Percentiles rank a stretch among this genome's conserved stretches.
These are phyloP conservation scores for Auricularia sp. DNA, from an alignment of 768 basidiomycete species.

Conservation along the genomic window DNA sequence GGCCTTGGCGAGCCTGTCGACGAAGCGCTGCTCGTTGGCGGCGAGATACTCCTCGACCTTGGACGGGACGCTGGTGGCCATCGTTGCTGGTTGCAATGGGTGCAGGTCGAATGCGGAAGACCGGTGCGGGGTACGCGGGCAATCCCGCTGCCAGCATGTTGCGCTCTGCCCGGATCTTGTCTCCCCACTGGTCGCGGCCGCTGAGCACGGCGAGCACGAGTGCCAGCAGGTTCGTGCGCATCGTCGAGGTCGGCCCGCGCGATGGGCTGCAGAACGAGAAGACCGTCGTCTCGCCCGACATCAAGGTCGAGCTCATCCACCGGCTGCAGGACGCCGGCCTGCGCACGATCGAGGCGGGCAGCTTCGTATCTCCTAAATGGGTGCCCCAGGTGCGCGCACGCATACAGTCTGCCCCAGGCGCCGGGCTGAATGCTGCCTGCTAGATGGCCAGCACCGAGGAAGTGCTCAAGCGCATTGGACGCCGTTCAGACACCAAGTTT, in stretches of 20 bases:
- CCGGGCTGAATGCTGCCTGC: neutral
- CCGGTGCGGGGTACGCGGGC: too few species aligned
- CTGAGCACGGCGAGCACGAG: neutral
- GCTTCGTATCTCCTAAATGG: conserved; percentile 90
- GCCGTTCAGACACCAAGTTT: conserved; percentile 46
- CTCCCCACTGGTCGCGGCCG: neutral
- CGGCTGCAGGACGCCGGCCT: conserved; percentile 59
- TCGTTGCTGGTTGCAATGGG: neutral
- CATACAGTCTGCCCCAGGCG: neutral
- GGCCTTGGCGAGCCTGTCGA: conserved; percentile 67
- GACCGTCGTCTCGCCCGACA: conserved; percentile 52
- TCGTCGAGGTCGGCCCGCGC: conserved; percentile 85
- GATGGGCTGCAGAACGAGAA: conserved; percentile 91
- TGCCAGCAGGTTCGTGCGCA: conserved; percentile 21
- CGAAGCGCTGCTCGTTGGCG: conserved; percentile 58
- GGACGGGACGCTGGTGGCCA: neutral
- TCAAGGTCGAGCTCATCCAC: conserved; percentile 75
- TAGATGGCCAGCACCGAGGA: conserved; percentile 85
- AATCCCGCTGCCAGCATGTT: neutral
- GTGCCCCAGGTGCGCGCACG: conserved; percentile 60
- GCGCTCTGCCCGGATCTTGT: neutral
- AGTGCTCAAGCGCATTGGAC: conserved; percentile 32
- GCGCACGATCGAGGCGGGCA: conserved; percentile 68
- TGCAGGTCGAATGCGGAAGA: neutral
- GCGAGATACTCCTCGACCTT: conserved; percentile 42